Conservation (phyloP, 2,329 filamentous ascomycete species). For the Ceratocystis colombiana region DNA sequence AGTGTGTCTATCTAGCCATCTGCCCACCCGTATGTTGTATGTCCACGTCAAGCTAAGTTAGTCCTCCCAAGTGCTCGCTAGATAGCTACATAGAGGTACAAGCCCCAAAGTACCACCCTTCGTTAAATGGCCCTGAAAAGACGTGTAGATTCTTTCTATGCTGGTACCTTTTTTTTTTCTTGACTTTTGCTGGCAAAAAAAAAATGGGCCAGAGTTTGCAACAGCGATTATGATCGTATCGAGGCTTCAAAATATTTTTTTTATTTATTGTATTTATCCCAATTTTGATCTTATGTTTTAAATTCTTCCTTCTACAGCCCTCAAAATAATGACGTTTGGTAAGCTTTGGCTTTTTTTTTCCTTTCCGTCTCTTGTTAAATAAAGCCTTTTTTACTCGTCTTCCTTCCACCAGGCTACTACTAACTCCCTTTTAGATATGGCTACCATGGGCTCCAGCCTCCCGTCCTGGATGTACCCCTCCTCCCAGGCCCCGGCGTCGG, state of each 20-base stretch:
- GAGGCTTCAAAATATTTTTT: not conserved
- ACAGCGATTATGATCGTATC: not conserved
- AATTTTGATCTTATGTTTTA: not conserved
- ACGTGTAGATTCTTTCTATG: not conserved
- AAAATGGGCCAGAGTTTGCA: constrained; percentile 13
- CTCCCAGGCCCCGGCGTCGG: constrained; percentile 11
- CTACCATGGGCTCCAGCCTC: constrained; percentile 9
- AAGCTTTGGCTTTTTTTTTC: not conserved
- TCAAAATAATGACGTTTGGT: constrained; percentile 6
- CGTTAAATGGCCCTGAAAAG: not conserved
- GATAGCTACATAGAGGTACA: too few relatives aligned
- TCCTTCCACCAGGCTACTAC: not conserved
- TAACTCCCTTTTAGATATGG: constrained; percentile 9
- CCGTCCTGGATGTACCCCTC: constrained; percentile 3
- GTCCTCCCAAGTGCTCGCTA: too few relatives aligned
- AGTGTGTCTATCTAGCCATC: too few relatives aligned
- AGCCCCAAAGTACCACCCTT: too few relatives aligned
- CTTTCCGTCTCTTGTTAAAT: not conserved
- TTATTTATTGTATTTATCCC: not conserved
- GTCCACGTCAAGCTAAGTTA: too few relatives aligned
- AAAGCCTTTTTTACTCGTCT: not conserved
- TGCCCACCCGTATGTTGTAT: too few relatives aligned
- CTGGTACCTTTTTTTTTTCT: not conserved
- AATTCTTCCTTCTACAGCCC: not conserved
- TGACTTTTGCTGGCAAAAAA: not conserved